Evolutionary conservation across 2,329 filamentous ascomycete species (phyloP), one percentile per base, ranked within the genome.

Genomic region (Fusarium fujikuroi): DNA sequence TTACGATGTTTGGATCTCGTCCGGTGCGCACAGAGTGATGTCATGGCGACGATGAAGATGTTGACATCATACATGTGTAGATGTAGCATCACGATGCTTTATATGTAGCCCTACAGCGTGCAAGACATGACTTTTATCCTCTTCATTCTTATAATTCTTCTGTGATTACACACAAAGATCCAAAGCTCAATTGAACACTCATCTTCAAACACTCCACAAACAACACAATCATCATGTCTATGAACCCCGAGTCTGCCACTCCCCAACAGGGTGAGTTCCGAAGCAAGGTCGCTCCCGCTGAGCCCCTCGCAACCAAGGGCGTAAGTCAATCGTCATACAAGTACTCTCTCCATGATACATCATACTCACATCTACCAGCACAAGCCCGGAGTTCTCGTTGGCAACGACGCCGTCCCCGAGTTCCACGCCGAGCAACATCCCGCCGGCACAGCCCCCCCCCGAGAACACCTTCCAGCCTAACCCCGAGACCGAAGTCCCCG

Each of bases 361-460:
- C 25, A 37, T 59, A 76, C 64, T 76, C 37, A 70, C 43, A 59
- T 37, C n/a, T 39, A 12, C 30, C 74, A 93, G 91, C 92, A 94
- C 81, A 85, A 90, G 78, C 87, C 88, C 7, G 92, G 92, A 59
- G 84, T 86, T 74, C 86, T 89, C 69, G 86, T 89, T 64, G 88
- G 88, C 76, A 88, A 90, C 73, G 90, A 92, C 60, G 82, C 83
- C 30, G 78, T 81, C 18, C 89, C 89, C 25, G 91, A 92, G 77
- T 94, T 92, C 84, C 84, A 87, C 76, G 87, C 89, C 30, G 74
- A 94, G 79, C 87, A 86, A 2, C 82, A 90, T 40, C 86, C 90
- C 1, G 82, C 91, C 0, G 92, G 92, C 66, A 88, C 89, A 7
- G 92, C 92, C 0, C 92, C 92, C 92, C 6, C 67, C 67, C 19